These are phyloP conservation scores for Rhexocercosporidium sp. DNA, from an alignment of 2,329 filamentous ascomycete species.

Conservation along the genomic window DNA sequence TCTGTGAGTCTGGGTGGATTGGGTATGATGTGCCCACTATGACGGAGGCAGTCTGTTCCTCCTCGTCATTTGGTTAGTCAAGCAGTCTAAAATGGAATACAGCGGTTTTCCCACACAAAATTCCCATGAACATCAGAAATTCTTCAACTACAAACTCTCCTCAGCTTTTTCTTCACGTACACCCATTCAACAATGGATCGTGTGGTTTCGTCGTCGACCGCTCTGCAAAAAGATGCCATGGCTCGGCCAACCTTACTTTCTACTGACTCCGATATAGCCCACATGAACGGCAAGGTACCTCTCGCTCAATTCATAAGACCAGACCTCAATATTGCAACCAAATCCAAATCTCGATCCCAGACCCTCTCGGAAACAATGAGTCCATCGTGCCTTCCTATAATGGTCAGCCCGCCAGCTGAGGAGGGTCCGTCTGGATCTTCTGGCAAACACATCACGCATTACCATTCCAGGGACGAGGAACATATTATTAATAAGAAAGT, in stretches of 20 bases:
- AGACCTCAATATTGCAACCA: neutral
- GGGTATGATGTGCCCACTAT: neutral
- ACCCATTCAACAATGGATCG: neutral
- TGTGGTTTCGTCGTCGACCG: neutral
- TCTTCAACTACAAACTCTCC: neutral
- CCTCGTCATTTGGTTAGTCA: neutral
- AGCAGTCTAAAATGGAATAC: neutral
- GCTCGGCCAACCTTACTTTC: neutral
- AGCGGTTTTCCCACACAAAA: neutral
- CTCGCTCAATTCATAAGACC: neutral
- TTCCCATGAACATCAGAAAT: neutral
- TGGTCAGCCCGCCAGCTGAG: neutral
- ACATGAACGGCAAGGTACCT: neutral
- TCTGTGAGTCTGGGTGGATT: neutral
- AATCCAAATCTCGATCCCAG: neutral
- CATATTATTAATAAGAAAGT: neutral
- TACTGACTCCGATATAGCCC: neutral
- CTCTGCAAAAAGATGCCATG: neutral
- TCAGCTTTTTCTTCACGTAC: too few relatives aligned
- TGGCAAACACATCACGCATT: too few relatives aligned
- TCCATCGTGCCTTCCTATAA: neutral
- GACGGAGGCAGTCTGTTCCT: neutral
- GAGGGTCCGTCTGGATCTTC: neutral
- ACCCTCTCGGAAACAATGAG: neutral
- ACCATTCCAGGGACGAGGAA: neutral